Evolutionary conservation across 208 protist species (phyloP), one percentile per base, ranked within the genome.

Genomic region (Acanthamoeba polyphaga): DNA sequence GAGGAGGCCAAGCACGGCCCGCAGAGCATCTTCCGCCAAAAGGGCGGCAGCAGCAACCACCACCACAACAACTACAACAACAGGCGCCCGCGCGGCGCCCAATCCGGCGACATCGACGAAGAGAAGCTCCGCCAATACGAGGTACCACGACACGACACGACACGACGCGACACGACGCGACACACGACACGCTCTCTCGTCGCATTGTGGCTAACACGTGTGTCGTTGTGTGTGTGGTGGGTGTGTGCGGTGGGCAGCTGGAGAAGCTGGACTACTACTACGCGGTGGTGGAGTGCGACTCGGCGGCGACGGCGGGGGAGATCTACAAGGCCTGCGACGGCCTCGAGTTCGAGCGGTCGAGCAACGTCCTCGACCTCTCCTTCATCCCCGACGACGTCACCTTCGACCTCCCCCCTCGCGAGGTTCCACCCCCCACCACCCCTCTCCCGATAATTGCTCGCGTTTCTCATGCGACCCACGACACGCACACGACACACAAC

Each of bases 281-380:
- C 97, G 99, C 99, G n/a, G 97, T 99, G 1, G 98, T 98, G 29
- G 98, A 98, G 62, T 99, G 99, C 96, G 99, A 99, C 97, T 98
- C 96, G 3, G 82, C 97, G 8, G 97, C 98, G 24, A 99, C 99
- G 24, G 98, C 99, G 0, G 97, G 96, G 3, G 96, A 96, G 15
- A 98, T 99, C 60, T 99, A 99, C 97, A 97, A 98, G 22, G 97
- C 99, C 93, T 98, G 99, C 62, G 99, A 99, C 95, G 98, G 98
- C 51, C 98, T 99, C 96, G 99, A 99, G 95, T 98, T 99, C 85
- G 98, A 99, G 96, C 98, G 98, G 27, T 99, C 98, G 90, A 98
- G 98, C 55, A 99, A 99, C 78, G 95, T 99, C 17, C 96, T 99
- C 17, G 99, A 99, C 94, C 96, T 99, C 51, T 98, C 98, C 95